These are phyloP conservation scores for Penicillium sp. DNA, from an alignment of 2,329 filamentous ascomycete genomes.

Conservation along the genomic window DNA sequence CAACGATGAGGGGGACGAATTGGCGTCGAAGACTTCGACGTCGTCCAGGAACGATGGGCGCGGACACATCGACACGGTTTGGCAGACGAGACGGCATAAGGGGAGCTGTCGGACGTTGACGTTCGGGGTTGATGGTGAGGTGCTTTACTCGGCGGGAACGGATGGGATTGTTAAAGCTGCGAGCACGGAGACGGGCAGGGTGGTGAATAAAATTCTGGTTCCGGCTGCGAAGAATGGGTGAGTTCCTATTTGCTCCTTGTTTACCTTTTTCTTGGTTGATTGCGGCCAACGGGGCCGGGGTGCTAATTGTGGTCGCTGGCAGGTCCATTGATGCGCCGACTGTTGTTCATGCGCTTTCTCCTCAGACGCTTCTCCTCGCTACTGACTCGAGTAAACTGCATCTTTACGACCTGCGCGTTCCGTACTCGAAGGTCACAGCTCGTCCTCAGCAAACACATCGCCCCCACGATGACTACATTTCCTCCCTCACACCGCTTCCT, in stretches of 20 bases:
- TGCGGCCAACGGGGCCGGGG: neutral
- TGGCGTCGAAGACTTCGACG: constrained; percentile 31
- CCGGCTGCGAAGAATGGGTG: constrained; percentile 57
- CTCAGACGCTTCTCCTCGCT: constrained; percentile 84
- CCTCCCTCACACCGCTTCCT: constrained; percentile 82
- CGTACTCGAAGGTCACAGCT: constrained; percentile 58
- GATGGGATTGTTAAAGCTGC: constrained; percentile 69
- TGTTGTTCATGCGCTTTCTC: constrained; percentile 80
- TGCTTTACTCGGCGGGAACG: constrained; percentile 65
- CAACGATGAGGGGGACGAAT: constrained; percentile 50
- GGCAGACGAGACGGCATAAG: constrained; percentile 89
- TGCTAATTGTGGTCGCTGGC: constrained; percentile 5
- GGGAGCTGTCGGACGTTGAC: constrained; percentile 85
- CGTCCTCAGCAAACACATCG: constrained; percentile 79
- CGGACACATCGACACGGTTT: constrained; percentile 78
- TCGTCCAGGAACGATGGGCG: constrained; percentile 63
- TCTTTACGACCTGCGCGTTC: constrained; percentile 79
- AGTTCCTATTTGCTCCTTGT: constrained; percentile 24
- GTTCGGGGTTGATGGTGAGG: constrained; percentile 77
- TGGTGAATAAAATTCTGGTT: constrained; percentile 81
- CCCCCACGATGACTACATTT: constrained; percentile 92
- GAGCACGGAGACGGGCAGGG: constrained; percentile 64
- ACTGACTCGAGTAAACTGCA: constrained; percentile 91
- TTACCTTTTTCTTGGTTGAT: neutral
- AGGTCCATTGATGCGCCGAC: constrained; percentile 72